phyloP scores from a whole-genome alignment of 768 basidiomycete genomes.

The Exidia glandulosa region DNA sequence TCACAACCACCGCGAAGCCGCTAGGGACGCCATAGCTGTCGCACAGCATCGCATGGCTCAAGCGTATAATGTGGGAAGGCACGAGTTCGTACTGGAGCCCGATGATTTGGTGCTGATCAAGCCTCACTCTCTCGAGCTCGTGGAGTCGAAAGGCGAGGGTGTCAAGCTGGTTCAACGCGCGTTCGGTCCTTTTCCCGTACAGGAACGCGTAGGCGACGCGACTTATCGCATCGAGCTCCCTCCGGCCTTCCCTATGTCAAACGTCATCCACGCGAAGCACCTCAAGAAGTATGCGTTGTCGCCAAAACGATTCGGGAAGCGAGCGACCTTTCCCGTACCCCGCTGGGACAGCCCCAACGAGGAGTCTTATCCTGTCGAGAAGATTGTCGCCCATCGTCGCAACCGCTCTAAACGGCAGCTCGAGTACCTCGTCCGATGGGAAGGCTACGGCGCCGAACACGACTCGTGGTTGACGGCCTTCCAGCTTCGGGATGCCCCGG shows the following conservation, averaged over 20 bases:
- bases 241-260: conserved; percentile 11
- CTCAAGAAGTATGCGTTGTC: conserved; percentile 11
- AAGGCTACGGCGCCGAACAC: conserved; percentile 12
- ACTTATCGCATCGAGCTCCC: conserved; percentile 2
- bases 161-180: conserved; percentile 11
- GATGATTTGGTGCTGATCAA: conserved; percentile 17
- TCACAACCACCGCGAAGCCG: background rate
- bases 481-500: conserved; percentile 13
- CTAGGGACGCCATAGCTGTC: conserved; percentile 9
- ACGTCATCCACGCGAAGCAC: too few relatives aligned
- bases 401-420: conserved; percentile 4
- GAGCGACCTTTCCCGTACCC: conserved; percentile 12
- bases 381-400: background rate
- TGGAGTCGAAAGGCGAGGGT: conserved; percentile 13
- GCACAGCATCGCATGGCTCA: conserved; percentile 15
- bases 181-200: conserved; percentile 15
- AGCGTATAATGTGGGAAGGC: conserved; percentile 12
- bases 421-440: conserved; percentile 13
- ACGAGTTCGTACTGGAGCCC: conserved; percentile 9
- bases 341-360: too few relatives aligned
- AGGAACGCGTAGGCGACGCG: conserved; percentile 8
- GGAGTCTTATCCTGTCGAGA: too few relatives aligned
- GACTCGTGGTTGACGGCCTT: conserved; percentile 16
- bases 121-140: conserved; percentile 15
- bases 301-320: conserved; percentile 7